Evolutionary conservation across 306 rosid species (phyloP).

Genomic region (Vigna hirtella): DNA sequence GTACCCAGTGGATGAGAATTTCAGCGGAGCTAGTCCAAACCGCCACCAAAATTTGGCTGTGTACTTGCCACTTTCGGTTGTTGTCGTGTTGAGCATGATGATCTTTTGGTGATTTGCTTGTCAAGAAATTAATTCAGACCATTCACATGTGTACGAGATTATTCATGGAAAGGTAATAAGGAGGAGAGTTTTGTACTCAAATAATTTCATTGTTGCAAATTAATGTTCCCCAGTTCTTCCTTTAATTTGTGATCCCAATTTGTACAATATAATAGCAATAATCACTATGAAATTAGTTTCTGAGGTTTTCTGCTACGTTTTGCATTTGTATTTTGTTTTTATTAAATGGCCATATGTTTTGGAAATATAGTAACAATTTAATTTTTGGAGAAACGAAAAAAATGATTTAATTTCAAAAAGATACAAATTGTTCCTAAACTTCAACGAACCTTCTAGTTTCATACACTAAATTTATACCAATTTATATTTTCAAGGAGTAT

Average conservation of each 20-base stretch:
- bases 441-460: too few relatives aligned
- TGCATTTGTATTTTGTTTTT: too few relatives aligned
- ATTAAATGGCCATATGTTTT: too few relatives aligned
- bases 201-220: conserved; percentile 22
- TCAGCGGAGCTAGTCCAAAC: conserved; percentile 28
- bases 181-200: conserved; percentile 30
- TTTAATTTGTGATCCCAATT: conserved; percentile 15
- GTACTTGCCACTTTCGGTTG: conserved; percentile 35
- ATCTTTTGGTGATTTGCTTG: conserved; percentile 36
- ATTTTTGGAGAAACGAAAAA: too few relatives aligned
- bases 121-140: background rate
- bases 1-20: conserved; percentile 50
- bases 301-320: background rate
- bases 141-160: conserved; percentile 11
- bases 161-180: conserved; percentile 25
- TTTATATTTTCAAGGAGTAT: too few relatives aligned
- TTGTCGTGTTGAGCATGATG: conserved; percentile 35
- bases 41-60: background rate
- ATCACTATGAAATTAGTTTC: background rate
- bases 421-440: too few relatives aligned
- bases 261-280: conserved; percentile 1
- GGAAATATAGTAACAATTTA: too few relatives aligned
- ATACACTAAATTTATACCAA: too few relatives aligned
- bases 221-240: conserved; percentile 4
- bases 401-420: too few relatives aligned